Evolutionary conservation across 495 filamentous ascomycete genomes (phyloP).

Genomic region (Penicillium argentinense): DNA sequence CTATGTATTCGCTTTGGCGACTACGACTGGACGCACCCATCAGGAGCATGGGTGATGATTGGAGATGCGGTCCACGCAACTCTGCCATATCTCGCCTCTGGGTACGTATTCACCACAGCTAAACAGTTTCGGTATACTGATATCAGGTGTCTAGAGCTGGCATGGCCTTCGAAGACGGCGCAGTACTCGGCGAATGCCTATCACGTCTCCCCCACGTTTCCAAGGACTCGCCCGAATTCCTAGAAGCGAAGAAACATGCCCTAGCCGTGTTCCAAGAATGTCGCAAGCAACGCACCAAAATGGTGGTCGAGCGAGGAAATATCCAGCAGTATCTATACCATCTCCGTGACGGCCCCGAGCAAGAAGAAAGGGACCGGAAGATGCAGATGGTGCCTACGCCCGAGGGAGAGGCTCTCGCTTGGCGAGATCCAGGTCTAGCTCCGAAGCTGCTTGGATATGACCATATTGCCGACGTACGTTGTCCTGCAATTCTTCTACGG

Average conservation of each 20-base stretch:
- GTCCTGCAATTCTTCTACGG: too few relatives aligned
- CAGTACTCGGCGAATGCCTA: slow-evolving; percentile 49
- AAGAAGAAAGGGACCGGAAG: slow-evolving; percentile 45
- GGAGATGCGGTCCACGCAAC: slow-evolving; percentile 67
- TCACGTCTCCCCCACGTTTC: slow-evolving; percentile 28
- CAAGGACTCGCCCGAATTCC: slow-evolving; percentile 27
- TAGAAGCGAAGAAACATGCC: slow-evolving; percentile 34
- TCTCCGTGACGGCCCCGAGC: slow-evolving; percentile 49
- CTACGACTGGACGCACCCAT: slow-evolving; percentile 56
- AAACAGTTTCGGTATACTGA: background rate
- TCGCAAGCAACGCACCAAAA: slow-evolving; percentile 43
- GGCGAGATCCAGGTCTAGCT: slow-evolving; percentile 44
- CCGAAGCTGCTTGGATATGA: slow-evolving; percentile 47
- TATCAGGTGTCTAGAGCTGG: slow-evolving; percentile 35
- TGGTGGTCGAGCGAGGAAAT: slow-evolving; percentile 47
- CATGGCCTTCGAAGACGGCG: slow-evolving; percentile 51
- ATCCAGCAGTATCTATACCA: slow-evolving; percentile 52
- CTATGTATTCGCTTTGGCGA: slow-evolving; percentile 57
- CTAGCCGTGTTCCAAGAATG: slow-evolving; percentile 47
- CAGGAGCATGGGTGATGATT: slow-evolving; percentile 55
- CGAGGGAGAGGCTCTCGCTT: slow-evolving; percentile 45
- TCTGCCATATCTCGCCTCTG: slow-evolving; percentile 57
- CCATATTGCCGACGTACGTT: slow-evolving; percentile 39
- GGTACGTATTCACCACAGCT: slow-evolving; percentile 17
- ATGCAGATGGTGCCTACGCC: slow-evolving; percentile 46